Evolutionary conservation across 2,329 filamentous ascomycete genomes (phyloP).

Genomic region (Aureobasidium leucospermi): DNA sequence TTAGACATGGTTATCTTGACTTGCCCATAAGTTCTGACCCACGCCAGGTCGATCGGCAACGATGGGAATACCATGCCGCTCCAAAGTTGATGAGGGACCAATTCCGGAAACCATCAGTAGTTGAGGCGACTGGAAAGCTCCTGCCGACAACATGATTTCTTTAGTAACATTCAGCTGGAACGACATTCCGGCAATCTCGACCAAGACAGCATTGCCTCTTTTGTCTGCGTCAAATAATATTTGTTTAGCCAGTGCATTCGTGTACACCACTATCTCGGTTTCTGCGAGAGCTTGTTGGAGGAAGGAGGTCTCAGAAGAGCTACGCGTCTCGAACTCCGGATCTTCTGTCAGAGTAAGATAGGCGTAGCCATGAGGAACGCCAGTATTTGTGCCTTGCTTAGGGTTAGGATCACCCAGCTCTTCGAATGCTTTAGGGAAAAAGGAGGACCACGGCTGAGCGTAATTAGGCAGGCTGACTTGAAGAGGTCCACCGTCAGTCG

Average conservation of each 20-base stretch:
- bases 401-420: conserved; percentile 22
- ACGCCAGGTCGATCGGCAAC: conserved; percentile 23
- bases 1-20: conserved; percentile 10
- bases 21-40: conserved; percentile 24
- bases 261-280: conserved; percentile 28
- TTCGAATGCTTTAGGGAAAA: conserved; percentile 21
- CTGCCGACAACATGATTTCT: conserved; percentile 27
- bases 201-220: conserved; percentile 22
- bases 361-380: conserved; percentile 16
- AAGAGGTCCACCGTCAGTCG: conserved; percentile 21
- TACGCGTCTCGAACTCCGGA: conserved; percentile 19
- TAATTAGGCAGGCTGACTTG: conserved; percentile 23
- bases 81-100: neutral
- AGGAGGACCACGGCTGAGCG: conserved; percentile 24
- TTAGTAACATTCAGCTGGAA: conserved; percentile 25
- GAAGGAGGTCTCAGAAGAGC: conserved; percentile 23
- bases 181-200: conserved; percentile 20
- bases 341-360: conserved; percentile 22
- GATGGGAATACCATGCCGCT: conserved; percentile 6
- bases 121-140: conserved; percentile 26
- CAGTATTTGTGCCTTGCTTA: conserved; percentile 24
- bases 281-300: conserved; percentile 20
- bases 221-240: conserved; percentile 13
- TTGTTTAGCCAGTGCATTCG: conserved; percentile 25
- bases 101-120: conserved; percentile 21